Conservation (phyloP, 192 early-diverging fungal genomes). For the Entophlyctis helioformis region DNA sequence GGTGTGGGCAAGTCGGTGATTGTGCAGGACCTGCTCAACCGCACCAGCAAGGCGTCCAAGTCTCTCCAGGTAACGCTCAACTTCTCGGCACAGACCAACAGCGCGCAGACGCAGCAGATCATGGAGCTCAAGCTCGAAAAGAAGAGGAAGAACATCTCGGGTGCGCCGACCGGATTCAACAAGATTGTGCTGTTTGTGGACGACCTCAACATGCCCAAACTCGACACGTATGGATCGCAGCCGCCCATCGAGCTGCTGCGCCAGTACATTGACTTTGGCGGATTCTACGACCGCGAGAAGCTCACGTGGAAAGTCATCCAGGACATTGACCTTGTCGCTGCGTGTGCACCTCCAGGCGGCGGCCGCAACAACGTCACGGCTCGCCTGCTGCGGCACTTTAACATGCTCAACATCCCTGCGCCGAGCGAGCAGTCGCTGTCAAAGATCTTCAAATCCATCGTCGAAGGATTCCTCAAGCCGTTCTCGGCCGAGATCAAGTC, state of each 20-base stretch:
- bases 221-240: conserved; percentile 50
- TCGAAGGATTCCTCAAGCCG: conserved; percentile 43
- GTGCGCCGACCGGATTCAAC: conserved; percentile 39
- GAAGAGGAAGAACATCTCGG: conserved; percentile 46
- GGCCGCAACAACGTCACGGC: conserved; percentile 42
- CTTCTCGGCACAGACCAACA: conserved; percentile 50
- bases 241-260: conserved; percentile 45
- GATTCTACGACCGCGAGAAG: conserved; percentile 51
- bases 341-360: conserved; percentile 48
- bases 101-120: conserved; percentile 43
- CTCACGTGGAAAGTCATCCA: conserved; percentile 43
- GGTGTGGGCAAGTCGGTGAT: conserved; percentile 51
- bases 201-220: conserved; percentile 52
- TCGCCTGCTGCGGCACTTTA: conserved; percentile 45
- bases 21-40: conserved; percentile 39
- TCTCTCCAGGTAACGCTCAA: conserved; percentile 36
- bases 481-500: conserved; percentile 32
- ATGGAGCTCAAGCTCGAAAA: conserved; percentile 53
- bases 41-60: conserved; percentile 24
- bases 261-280: conserved; percentile 42
- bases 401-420: conserved; percentile 40
- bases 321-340: conserved; percentile 38
- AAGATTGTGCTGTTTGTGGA: conserved; percentile 51
- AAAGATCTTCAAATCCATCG: conserved; percentile 41
- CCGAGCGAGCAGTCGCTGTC: conserved; percentile 36